Evolutionary conservation across 192 early-diverging fungal genomes (phyloP), one percentile per base, ranked within the genome.

Genomic region (Umbelopsis sp.): DNA sequence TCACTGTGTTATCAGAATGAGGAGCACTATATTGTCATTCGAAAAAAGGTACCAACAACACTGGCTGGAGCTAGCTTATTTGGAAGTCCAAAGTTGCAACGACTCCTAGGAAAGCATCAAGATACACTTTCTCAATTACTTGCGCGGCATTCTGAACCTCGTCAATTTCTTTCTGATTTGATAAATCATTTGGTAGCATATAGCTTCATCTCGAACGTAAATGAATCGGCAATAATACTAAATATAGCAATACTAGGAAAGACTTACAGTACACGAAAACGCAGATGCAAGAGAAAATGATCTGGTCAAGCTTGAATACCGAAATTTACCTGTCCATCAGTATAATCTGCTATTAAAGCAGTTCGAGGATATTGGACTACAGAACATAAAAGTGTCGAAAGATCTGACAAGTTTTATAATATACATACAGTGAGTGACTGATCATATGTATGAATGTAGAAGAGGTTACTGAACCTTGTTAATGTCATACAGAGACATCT

Each of bases 21-120:
- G 33, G 55, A 61, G 4, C 30, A 61, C 5, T 61, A 50, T 30
- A 70, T 75, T 22, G 33, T 66, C 10, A n/a, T 70, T 8, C 61
- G 64, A 3, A 18, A 71, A 66, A 51, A 33, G 15, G 21, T 5
- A 46, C 37, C 46, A 45, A 3, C 61, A 8, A 48, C 41, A n/a
- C 46, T 75, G 64, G 70, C 27, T 21, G 65, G 65, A 25, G 68
- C 68, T 5, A 55, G 65, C 30, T 30, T 75, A 27, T 55, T 66
- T 44, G 68, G 68, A 13, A 66, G 74, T 37, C 67, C 68, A 44
- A 49, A 75, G 3, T 37, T 75, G 15, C 49, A 65, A 33, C 30
- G 68, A 21, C 37, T 75, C 13, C 7, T 70, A 5, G 25, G 33
- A 35, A 35, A 15, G 15, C 55, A 61, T 1, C 5, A 61, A 41